These are phyloP conservation scores for Rhynchospora pubera DNA, from an alignment of 176 grass and related monocot genomes.

Conservation along the genomic window DNA sequence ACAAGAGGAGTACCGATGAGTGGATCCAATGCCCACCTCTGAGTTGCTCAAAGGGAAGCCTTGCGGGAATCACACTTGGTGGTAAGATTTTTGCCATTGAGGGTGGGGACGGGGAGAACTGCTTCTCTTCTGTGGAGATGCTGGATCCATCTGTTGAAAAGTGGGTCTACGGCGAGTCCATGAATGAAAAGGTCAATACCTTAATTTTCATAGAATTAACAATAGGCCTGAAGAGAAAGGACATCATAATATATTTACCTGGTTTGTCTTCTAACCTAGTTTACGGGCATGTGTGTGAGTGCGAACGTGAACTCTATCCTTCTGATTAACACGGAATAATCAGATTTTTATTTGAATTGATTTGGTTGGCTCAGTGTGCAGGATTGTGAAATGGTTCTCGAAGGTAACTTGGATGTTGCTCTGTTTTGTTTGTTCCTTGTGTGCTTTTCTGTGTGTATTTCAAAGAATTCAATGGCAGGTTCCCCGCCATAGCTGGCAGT, in stretches of 20 bases:
- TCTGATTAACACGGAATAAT: neutral
- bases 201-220: neutral
- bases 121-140: constrained; percentile 81
- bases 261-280: neutral
- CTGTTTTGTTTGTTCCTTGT: neutral
- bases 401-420: neutral
- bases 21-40: constrained; percentile 56
- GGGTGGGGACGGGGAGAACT: constrained; percentile 49
- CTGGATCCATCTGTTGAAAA: constrained; percentile 65
- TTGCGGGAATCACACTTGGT: constrained; percentile 55
- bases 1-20: constrained; percentile 33
- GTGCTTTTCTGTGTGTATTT: neutral
- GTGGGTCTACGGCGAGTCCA: constrained; percentile 50
- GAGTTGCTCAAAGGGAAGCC: constrained; percentile 57
- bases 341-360: neutral
- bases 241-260: neutral
- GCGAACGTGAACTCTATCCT: neutral
- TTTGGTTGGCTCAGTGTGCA: neutral
- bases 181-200: constrained; percentile 29
- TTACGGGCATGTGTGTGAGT: neutral
- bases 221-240: neutral
- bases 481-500: too few relatives aligned
- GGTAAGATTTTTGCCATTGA: constrained; percentile 83
- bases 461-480: neutral
- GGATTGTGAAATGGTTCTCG: neutral